phyloP scores from a whole-genome alignment of 2,329 filamentous ascomycete species.

The Davidsoniella australis region DNA sequence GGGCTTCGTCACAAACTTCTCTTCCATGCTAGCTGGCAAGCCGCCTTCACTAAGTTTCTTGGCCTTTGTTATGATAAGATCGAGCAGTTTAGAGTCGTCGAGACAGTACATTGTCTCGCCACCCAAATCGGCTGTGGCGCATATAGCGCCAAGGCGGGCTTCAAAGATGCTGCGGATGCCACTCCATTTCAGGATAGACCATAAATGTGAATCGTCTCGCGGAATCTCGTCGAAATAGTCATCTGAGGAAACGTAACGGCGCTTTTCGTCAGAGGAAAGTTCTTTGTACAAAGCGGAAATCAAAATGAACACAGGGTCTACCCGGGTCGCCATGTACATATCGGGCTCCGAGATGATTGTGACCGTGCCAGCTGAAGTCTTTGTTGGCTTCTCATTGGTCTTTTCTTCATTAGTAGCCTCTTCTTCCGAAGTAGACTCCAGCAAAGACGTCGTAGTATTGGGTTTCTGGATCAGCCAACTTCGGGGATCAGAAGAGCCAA shows the following conservation, averaged over 20 bases:
- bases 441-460: not conserved
- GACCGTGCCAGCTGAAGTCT: not conserved
- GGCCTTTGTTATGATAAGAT: conserved; percentile 54
- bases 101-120: conserved; percentile 76
- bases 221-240: conserved; percentile 53
- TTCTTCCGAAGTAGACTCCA: not conserved
- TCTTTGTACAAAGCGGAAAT: conserved; percentile 47
- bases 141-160: conserved; percentile 49
- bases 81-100: conserved; percentile 52
- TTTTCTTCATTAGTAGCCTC: not conserved
- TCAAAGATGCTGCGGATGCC: conserved; percentile 37
- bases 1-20: conserved; percentile 59
- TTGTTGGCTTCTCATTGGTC: not conserved
- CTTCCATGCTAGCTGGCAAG: conserved; percentile 67
- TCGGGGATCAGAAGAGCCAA: conserved; percentile 34
- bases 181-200: conserved; percentile 33
- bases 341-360: conserved; percentile 34
- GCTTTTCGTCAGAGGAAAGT: conserved; percentile 31
- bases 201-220: conserved; percentile 38
- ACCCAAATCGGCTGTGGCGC: conserved; percentile 68
- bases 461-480: conserved; percentile 41
- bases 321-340: conserved; percentile 65
- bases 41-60: conserved; percentile 44
- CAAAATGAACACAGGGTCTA: conserved; percentile 73
- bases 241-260: conserved; percentile 50